These are phyloP conservation scores for Hyaloscypha hepaticicola DNA, from an alignment of 495 filamentous ascomycete species.

Conservation along the genomic window DNA sequence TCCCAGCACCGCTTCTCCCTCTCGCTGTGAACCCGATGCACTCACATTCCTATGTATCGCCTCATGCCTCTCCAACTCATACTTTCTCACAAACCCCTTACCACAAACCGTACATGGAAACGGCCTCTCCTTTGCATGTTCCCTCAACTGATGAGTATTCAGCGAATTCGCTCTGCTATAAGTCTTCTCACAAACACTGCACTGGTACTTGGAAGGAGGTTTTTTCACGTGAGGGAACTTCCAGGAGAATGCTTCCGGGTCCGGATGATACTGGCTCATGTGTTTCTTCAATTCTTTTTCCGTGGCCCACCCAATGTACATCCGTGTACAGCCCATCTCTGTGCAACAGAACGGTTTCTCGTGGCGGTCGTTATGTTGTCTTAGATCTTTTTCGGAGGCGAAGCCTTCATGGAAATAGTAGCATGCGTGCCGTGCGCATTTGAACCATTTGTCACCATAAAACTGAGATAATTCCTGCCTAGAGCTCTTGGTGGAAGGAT, in stretches of 20 bases:
- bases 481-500: background rate
- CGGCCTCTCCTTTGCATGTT: slow-evolving; percentile 14
- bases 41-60: slow-evolving; percentile 1
- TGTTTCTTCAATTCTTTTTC: slow-evolving; percentile 43
- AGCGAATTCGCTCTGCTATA: slow-evolving; percentile 11
- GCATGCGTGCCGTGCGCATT: slow-evolving; percentile 42
- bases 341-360: slow-evolving; percentile 40
- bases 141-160: slow-evolving; percentile 16
- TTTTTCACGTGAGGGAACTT: slow-evolving; percentile 15
- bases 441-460: slow-evolving; percentile 39
- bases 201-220: slow-evolving; percentile 8
- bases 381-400: slow-evolving; percentile 26
- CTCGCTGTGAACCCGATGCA: background rate
- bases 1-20: background rate
- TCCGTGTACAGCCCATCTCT: slow-evolving; percentile 31
- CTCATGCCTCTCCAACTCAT: slow-evolving; percentile 18
- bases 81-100: slow-evolving; percentile 17
- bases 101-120: slow-evolving; percentile 15
- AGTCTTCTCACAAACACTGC: slow-evolving; percentile 9
- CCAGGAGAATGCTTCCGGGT: slow-evolving; percentile 11
- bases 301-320: slow-evolving; percentile 39
- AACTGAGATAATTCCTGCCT: slow-evolving; percentile 25
- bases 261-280: slow-evolving; percentile 16
- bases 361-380: slow-evolving; percentile 38
- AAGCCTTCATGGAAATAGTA: slow-evolving; percentile 46